A percentile compares a stretch with the other conserved stretches of the same genome.
These are phyloP conservation scores for Prunus kanzakura DNA, from an alignment of 306 rosid genomes.

Conservation along the genomic window DNA sequence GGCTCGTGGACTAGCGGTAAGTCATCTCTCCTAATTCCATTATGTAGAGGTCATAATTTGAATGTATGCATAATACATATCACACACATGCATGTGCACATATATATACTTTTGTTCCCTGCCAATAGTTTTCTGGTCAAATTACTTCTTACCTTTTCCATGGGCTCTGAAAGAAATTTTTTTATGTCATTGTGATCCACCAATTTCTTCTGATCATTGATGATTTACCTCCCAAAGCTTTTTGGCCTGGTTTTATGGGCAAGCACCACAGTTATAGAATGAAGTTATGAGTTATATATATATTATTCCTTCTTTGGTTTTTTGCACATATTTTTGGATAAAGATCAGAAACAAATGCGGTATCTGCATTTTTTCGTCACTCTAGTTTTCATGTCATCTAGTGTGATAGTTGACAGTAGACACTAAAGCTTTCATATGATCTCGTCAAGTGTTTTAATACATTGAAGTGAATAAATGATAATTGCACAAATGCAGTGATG, in stretches of 20 bases:
- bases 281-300: neutral
- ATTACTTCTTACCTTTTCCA: neutral
- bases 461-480: neutral
- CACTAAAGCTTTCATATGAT: neutral
- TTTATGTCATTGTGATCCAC: neutral
- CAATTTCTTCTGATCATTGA: neutral
- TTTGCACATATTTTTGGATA: neutral
- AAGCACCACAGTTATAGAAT: neutral
- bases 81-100: neutral
- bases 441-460: neutral
- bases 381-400: neutral
- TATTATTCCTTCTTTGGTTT: neutral
- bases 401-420: neutral
- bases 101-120: neutral
- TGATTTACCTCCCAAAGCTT: neutral
- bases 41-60: neutral
- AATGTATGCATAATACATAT: neutral
- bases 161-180: neutral
- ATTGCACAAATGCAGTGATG: neutral
- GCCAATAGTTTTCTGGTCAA: neutral
- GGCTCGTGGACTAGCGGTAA: constrained; percentile 60
- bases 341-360: neutral
- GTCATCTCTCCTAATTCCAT: constrained; percentile 20
- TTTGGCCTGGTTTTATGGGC: neutral
- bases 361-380: neutral